These are phyloP conservation scores for Sextonia rubra DNA, from an alignment of 164 flowering plant species.

Conservation along the genomic window DNA sequence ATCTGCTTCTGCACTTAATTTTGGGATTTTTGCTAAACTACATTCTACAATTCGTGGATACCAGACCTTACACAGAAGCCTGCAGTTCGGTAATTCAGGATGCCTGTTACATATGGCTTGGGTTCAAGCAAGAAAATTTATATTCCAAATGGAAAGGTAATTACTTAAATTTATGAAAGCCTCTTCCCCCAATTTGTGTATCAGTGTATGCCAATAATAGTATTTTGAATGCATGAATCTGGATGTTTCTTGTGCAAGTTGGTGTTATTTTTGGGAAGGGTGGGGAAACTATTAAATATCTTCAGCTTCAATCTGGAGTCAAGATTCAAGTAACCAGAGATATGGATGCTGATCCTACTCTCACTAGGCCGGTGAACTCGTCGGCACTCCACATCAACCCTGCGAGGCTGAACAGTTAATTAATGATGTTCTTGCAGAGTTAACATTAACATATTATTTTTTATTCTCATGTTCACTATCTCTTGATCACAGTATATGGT, in stretches of 20 bases:
- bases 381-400: too few species aligned
- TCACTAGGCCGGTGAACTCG: too few species aligned
- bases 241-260: slow-evolving; percentile 25
- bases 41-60: neutral
- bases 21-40: neutral
- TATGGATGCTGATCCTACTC: too few species aligned
- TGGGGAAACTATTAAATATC: slow-evolving; percentile 98
- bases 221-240: neutral
- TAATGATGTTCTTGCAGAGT: slow-evolving; percentile 82
- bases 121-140: slow-evolving; percentile 85
- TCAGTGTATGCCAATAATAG: neutral
- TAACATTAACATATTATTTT: slow-evolving; percentile 24
- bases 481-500: too few species aligned
- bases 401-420: too few species aligned
- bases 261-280: slow-evolving; percentile 98
- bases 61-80: slow-evolving; percentile 55
- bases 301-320: too few species aligned
- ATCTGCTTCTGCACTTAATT: too few species aligned
- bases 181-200: neutral
- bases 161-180: neutral
- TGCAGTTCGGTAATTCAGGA: slow-evolving; percentile 15
- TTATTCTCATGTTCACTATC: too few species aligned
- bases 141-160: slow-evolving; percentile 71
- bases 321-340: too few species aligned
- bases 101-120: slow-evolving; percentile 47